Base-by-base conservation (phyloP, 495 filamentous ascomycete species). In the Wilcoxina mikolae region DNA sequence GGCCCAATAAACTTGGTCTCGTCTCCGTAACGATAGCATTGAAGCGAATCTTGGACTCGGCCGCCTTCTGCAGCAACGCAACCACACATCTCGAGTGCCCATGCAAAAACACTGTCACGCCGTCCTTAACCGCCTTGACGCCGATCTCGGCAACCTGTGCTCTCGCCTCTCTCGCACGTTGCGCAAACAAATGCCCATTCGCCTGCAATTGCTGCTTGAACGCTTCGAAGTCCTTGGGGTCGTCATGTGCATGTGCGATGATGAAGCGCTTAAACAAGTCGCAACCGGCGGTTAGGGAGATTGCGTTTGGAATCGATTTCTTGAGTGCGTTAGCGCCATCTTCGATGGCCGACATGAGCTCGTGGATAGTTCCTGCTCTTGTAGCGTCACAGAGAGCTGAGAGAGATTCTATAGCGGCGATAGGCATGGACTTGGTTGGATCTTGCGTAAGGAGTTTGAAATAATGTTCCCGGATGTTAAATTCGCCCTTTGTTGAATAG, bases 261-360 rank as follows among this genome's bases (percentile, higher is more conserved):
- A 98, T 78, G 69, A 90, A 98, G 63, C 87, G 81, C 68, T 91
- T 87, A 73, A 96, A 96, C 54, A 95, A 76, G 67, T 95, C 89
- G 60, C 90, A 94, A 60, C 91, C 91, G 47, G 93, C 91, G 29
- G 84, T 86, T 20, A 95, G 76, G 24, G 89, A 83, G 58, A 96
- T 86, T 12, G 89, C 84, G 69, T 98, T 96, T 2, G 84, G 73
- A 39, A 89, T 79, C 12, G 80, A 75, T 51, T 72, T 70, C 67
- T 87, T 87, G 55, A 98, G 76, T 58, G 80, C 78, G 7, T 73
- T 68, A 55, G 85, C 86, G 55, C 86, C 80, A 26, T 76, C 76
- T 64, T 80, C 78, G 56, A 98, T 79, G 26, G 90, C 77, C 57
- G 85, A 80, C 60, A 95, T 80, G 41, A 89, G 94, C 70, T 98